Evolutionary conservation across 2,329 filamentous ascomycete species (phyloP).

Genomic region (Sclerotinia nivalis): DNA sequence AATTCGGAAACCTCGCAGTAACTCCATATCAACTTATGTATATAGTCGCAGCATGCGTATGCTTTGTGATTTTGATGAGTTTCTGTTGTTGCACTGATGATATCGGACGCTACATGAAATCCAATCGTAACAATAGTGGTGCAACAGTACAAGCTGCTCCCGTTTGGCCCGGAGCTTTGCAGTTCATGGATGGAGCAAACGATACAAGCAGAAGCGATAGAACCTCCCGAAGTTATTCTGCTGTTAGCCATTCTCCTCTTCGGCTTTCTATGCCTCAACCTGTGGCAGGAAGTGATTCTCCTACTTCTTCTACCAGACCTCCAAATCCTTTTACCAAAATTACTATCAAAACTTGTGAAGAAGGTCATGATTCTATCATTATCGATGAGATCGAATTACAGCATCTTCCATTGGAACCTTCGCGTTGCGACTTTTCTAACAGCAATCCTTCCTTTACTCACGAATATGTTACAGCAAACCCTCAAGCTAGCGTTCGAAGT

Average conservation of each 20-base stretch:
- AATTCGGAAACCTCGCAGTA: background rate
- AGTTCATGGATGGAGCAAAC: slow-evolving; percentile 1
- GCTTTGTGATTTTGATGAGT: slow-evolving; percentile 17
- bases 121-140: background rate
- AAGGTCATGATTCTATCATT: slow-evolving; percentile 13
- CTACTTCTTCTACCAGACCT: background rate
- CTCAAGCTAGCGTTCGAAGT: background rate
- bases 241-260: background rate
- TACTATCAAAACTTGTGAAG: slow-evolving; percentile 16
- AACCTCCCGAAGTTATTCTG: background rate
- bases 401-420: background rate
- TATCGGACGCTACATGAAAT: slow-evolving; percentile 17
- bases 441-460: background rate
- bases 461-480: background rate
- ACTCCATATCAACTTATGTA: slow-evolving; percentile 20
- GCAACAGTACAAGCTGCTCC: slow-evolving; percentile 13
- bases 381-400: slow-evolving; percentile 10
- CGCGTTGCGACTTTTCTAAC: background rate
- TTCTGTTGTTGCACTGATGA: slow-evolving; percentile 19
- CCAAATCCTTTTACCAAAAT: background rate
- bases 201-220: background rate
- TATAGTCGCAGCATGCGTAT: slow-evolving; percentile 15
- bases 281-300: background rate
- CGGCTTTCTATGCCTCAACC: background rate
- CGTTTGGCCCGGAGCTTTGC: background rate